Evolutionary conservation across 23 red algal species (phyloP).

Genomic region (Chondrus crispus): DNA sequence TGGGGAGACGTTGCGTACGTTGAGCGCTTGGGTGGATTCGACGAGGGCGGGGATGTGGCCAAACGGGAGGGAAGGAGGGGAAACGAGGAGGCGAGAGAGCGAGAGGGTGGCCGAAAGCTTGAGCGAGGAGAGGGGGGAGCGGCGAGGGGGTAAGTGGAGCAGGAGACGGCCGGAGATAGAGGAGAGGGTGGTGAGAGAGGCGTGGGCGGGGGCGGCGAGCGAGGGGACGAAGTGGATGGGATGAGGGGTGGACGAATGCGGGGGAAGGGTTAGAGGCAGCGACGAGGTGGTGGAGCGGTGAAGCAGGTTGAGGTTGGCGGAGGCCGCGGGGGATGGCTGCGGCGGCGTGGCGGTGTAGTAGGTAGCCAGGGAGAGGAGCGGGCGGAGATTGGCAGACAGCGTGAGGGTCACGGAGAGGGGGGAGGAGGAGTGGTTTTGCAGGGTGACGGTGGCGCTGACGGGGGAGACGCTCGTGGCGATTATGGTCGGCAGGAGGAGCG

Average conservation of each 20-base stretch:
- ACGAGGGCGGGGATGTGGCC: background rate
- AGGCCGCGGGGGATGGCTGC: background rate
- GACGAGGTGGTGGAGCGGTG: background rate
- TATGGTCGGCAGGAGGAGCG: too few relatives aligned
- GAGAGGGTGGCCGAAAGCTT: background rate
- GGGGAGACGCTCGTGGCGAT: too few relatives aligned
- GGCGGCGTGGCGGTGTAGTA: too few relatives aligned
- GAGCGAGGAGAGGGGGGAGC: background rate
- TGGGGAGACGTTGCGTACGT: background rate
- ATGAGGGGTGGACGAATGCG: background rate
- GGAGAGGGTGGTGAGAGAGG: background rate
- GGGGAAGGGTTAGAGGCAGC: background rate
- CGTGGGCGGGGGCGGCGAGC: background rate
- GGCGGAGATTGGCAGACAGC: too few relatives aligned
- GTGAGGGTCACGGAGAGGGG: too few relatives aligned
- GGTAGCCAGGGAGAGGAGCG: too few relatives aligned
- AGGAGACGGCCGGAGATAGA: background rate
- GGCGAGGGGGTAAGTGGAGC: background rate
- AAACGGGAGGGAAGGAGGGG: background rate
- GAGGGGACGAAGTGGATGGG: background rate
- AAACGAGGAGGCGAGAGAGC: background rate
- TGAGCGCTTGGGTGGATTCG: background rate
- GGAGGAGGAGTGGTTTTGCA: too few relatives aligned
- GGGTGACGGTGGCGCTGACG: too few relatives aligned
- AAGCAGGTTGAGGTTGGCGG: background rate